phyloP scores from a whole-genome alignment of 129 eudicot species.

The Dittrichia graveolens region DNA sequence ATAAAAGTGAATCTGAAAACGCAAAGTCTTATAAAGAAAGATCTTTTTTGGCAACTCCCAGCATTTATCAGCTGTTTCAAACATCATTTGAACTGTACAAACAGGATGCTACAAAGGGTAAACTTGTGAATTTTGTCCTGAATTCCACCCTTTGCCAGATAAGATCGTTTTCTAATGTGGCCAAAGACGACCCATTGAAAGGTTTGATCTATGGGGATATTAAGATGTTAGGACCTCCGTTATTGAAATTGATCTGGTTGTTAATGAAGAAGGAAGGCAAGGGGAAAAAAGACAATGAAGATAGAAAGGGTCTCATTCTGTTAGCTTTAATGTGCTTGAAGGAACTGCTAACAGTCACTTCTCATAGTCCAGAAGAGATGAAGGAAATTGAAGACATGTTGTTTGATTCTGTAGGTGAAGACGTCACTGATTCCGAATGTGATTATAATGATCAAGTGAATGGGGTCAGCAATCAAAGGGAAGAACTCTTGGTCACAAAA shows the following conservation, averaged over 20 bases:
- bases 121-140: constrained; percentile 44
- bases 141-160: constrained; percentile 47
- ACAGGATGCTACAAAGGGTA: constrained; percentile 33
- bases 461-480: constrained; percentile 40
- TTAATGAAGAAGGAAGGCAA: constrained; percentile 53
- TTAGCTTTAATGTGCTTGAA: constrained; percentile 64
- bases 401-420: constrained; percentile 38
- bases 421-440: constrained; percentile 22
- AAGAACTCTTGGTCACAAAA: constrained; percentile 48
- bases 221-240: constrained; percentile 61
- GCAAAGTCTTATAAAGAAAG: constrained; percentile 40
- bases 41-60: constrained; percentile 63
- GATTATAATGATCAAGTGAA: constrained; percentile 39
- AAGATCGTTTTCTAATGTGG: constrained; percentile 46
- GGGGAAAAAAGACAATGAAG: constrained; percentile 54
- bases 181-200: constrained; percentile 56
- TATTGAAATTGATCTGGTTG: constrained; percentile 54
- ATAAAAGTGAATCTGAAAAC: constrained; percentile 37
- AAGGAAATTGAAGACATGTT: constrained; percentile 55
- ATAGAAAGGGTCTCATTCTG: constrained; percentile 51
- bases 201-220: constrained; percentile 67
- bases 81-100: constrained; percentile 43
- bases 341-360: constrained; percentile 44
- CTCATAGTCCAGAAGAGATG: constrained; percentile 41
- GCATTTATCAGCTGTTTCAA: constrained; percentile 53